Evolutionary conservation across 768 basidiomycete species (phyloP), one percentile per base, ranked within the genome.

Genomic region (Trametes maxima): DNA sequence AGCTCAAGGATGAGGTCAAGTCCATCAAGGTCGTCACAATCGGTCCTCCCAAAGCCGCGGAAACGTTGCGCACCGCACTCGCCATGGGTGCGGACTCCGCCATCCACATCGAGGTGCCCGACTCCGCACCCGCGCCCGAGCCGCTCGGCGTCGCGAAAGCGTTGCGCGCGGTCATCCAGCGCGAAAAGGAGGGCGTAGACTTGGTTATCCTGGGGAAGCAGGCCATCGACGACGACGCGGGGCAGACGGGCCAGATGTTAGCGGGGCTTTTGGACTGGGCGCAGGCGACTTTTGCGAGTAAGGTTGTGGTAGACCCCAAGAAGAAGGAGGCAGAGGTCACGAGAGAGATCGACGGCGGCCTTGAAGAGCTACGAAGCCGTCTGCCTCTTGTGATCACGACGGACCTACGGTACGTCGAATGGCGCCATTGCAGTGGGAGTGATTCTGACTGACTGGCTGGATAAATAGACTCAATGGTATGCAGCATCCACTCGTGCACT

Each of bases 51-150:
- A 98, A 98, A 72, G 80, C 93, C 0, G 68, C 84, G 28, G 97
- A 99, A 69, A 94, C 90, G 7, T 85, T 99, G 19, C 91, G 97
- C 57, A 97, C 96, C 1, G 97, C 94, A 0, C 86, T 99, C 33
- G 97, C 97, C 8, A 97, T 98, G 92, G 97, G 97, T 24, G 96
- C 96, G 4, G 96, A 99, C 80, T 78, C 87, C 5, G 95, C 85
- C 47, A 84, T 98, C 64, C 97, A 98, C 76, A 84, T 98, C 77
- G 91, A 95, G 75, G 78, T 88, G 11, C 85, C 89, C 16, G 94
- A 95, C 56, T 75, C 79, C 6, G 80, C 81, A 8, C 88, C 87
- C 0, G 73, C 86, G 0, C 92, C 92, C 0, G 97, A 99, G 72
- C 97, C 97, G 11, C 86, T 99, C 46, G 87, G 89, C 2, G 86